Evolutionary conservation across 331 rosid species (phyloP).

Genomic region (Quercus phellos): DNA sequence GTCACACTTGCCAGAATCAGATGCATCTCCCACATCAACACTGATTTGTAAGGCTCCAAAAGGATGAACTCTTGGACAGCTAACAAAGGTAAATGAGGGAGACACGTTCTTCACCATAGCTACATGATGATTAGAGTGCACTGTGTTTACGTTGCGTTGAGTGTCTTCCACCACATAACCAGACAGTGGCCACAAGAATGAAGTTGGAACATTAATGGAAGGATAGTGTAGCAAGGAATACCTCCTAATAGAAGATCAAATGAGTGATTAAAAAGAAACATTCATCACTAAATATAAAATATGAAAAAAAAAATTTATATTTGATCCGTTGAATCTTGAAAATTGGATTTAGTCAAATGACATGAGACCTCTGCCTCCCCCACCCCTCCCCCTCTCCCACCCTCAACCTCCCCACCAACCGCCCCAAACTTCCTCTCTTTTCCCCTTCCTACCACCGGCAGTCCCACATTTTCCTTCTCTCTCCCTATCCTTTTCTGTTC

Average conservation of each 20-base stretch:
- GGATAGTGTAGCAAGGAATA: conserved; percentile 29
- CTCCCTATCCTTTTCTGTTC: too few relatives aligned
- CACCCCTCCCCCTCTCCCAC: too few relatives aligned
- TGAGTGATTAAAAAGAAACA: not conserved
- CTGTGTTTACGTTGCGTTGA: conserved; percentile 11
- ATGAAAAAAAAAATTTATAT: not conserved
- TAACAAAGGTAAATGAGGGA: conserved; percentile 20
- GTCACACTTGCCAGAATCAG: conserved; percentile 15
- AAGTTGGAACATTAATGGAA: conserved; percentile 26
- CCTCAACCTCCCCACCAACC: too few relatives aligned
- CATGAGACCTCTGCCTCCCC: too few relatives aligned
- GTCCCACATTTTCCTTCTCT: too few relatives aligned
- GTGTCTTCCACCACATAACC: conserved; percentile 32
- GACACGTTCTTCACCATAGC: conserved; percentile 18
- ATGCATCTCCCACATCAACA: conserved; percentile 27
- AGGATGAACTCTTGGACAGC: conserved; percentile 28
- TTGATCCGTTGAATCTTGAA: too few relatives aligned
- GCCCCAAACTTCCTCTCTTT: too few relatives aligned
- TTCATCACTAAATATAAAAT: not conserved
- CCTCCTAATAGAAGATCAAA: conserved; percentile 41
- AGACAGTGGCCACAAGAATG: conserved; percentile 22
- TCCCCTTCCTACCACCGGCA: too few relatives aligned
- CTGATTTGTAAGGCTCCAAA: conserved; percentile 28
- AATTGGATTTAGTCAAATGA: too few relatives aligned
- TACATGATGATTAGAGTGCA: conserved; percentile 24